Conservation (phyloP, 2,329 filamentous ascomycete genomes). For the Pseudogymnoascus sp. region DNA sequence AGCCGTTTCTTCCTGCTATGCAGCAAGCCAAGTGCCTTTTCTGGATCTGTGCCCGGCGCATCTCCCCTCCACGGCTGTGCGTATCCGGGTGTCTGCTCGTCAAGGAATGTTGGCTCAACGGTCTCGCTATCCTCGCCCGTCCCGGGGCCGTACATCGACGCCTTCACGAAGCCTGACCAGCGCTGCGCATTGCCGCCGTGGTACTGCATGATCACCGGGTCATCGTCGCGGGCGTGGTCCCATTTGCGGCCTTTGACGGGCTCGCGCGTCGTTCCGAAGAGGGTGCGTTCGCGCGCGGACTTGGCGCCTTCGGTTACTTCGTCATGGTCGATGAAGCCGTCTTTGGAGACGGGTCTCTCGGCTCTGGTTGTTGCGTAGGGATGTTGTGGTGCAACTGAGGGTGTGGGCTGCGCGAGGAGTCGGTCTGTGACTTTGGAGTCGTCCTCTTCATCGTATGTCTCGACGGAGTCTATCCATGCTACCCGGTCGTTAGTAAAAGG, state of each 20-base stretch:
- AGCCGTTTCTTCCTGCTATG: slow-evolving; percentile 23
- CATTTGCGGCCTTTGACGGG: slow-evolving; percentile 28
- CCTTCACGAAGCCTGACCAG: slow-evolving; percentile 25
- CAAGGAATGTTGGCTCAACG: slow-evolving; percentile 23
- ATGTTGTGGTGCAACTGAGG: slow-evolving; percentile 24
- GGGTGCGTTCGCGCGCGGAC: slow-evolving; percentile 22
- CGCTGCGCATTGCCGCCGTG: slow-evolving; percentile 17
- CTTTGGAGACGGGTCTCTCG: slow-evolving; percentile 12
- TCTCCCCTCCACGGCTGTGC: slow-evolving; percentile 28
- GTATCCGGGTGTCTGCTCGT: slow-evolving; percentile 27
- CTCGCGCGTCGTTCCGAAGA: slow-evolving; percentile 26
- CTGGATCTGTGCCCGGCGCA: slow-evolving; percentile 20
- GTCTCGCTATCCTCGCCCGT: slow-evolving; percentile 20
- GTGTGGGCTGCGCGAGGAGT: slow-evolving; percentile 20
- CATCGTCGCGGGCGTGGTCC: slow-evolving; percentile 27
- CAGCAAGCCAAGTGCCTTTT: slow-evolving; percentile 22
- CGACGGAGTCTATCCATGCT: slow-evolving; percentile 29
- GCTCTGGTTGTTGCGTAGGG: slow-evolving; percentile 17
- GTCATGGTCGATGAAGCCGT: slow-evolving; percentile 26
- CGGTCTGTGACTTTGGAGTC: slow-evolving; percentile 16
- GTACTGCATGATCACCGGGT: slow-evolving; percentile 27
- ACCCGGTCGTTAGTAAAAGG: slow-evolving; percentile 11
- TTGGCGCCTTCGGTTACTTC: slow-evolving; percentile 17
- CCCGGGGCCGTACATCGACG: slow-evolving; percentile 25
- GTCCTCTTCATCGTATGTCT: slow-evolving; percentile 20